Conservation (phyloP, 164 flowering plant species). For the Magnolia officinalis region DNA sequence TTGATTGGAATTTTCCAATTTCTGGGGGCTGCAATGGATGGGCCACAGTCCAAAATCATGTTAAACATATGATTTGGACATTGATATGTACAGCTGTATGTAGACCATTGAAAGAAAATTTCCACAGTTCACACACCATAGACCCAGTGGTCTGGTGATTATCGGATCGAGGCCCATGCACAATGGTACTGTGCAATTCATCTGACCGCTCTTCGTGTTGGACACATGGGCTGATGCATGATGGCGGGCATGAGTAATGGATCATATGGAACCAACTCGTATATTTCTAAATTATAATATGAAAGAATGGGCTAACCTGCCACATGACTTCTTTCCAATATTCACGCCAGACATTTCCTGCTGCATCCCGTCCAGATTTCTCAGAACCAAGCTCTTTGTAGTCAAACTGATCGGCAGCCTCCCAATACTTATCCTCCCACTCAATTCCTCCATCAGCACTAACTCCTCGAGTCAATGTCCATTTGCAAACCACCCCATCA, state of each 20-base stretch:
- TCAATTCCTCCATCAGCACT: slow-evolving; percentile 69
- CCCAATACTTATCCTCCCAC: slow-evolving; percentile 98
- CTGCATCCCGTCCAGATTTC: slow-evolving; percentile 90
- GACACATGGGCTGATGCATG: background rate
- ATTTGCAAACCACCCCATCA: slow-evolving; percentile 85
- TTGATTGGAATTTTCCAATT: no score
- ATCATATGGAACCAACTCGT: background rate
- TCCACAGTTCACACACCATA: no score
- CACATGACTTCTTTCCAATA: slow-evolving; percentile 90
- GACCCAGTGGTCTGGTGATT: no score
- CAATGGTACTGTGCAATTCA: background rate
- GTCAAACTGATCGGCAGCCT: slow-evolving; percentile 74
- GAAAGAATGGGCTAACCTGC: slow-evolving; percentile 49
- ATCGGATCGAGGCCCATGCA: background rate
- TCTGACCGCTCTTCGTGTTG: background rate
- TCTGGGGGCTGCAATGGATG: no score
- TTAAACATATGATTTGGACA: no score
- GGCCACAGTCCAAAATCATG: no score
- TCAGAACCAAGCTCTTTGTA: slow-evolving; percentile 97
- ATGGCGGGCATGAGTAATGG: background rate
- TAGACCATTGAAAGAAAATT: no score
- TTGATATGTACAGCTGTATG: no score
- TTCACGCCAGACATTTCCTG: slow-evolving; percentile 92
- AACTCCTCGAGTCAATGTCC: slow-evolving; percentile 91
- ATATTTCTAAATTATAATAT: no score